Evolutionary conservation across 2,329 filamentous ascomycete genomes (phyloP).

Genomic region (Tolypocladium endophyticum): DNA sequence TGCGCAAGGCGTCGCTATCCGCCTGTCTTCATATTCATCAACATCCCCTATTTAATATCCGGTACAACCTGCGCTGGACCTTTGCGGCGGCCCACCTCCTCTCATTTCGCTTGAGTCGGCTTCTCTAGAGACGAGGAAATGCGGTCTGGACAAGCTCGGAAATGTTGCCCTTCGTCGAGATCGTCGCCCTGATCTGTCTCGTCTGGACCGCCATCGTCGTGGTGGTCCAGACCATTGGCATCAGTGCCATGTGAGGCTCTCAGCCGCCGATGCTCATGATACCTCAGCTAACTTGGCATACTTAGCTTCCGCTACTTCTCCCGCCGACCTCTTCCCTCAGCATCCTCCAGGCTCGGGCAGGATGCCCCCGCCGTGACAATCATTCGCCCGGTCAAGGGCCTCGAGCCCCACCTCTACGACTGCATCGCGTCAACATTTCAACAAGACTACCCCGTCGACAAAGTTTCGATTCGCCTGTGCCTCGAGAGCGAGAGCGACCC

Average conservation of each 20-base stretch:
- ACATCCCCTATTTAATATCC: not conserved
- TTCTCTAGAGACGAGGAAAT: constrained; percentile 1
- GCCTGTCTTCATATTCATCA: not conserved
- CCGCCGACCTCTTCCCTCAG: constrained; percentile 32
- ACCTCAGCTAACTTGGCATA: constrained; percentile 3
- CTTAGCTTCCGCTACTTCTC: constrained; percentile 43
- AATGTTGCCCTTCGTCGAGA: constrained; percentile 21
- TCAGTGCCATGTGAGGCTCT: constrained; percentile 40
- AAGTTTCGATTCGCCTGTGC: constrained; percentile 73
- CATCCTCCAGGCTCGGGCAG: constrained; percentile 38
- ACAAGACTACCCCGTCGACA: constrained; percentile 69
- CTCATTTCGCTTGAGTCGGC: not conserved
- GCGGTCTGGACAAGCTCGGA: constrained; percentile 2
- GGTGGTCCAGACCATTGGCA: constrained; percentile 44
- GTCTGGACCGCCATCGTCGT: constrained; percentile 43
- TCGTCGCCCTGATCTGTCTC: constrained; percentile 35
- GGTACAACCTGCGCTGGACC: not conserved
- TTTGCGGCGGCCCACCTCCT: not conserved
- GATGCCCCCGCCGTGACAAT: constrained; percentile 74
- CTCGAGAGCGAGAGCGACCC: constrained; percentile 66
- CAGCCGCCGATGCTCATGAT: not conserved
- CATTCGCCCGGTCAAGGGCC: constrained; percentile 85
- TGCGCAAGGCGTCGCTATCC: not conserved
- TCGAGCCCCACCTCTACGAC: constrained; percentile 84
- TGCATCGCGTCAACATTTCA: constrained; percentile 80